Base-by-base conservation (phyloP, 1,284 basidiomycete genomes). In the Irpex sp. region DNA sequence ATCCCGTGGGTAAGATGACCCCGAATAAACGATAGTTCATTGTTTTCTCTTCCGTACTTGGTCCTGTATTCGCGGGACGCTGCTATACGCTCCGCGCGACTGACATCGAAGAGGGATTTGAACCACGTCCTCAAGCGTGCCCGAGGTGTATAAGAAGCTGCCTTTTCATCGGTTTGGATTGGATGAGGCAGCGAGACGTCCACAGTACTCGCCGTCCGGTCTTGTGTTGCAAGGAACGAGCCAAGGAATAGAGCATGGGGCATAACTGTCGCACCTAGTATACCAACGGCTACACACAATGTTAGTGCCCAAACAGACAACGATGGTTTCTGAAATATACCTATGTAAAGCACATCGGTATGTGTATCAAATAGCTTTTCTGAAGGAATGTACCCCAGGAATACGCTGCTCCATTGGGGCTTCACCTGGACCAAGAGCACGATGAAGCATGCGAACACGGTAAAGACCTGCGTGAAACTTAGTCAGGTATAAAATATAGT, bases 181-280 rank as follows among this genome's bases (percentile, higher is more conserved):
- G 71, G 70, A 31, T 59, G 17, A 5, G 70, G 71, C 11, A 71
- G 67, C 7, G 57, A 26, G 26, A 26, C 26, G 26, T 26, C 26
- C 26, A 26, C 26, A 26, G 26, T 26, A 9, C 2, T 54, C 59
- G 2, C 8, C 19, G 4, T 58, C 65, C 63, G 13, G 67, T 60
- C 31, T 70, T 64, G 33, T 36, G 90, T 93, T 2, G 92, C 90
- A 13, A 96, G 83, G 59, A 89, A 87, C 5, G 92, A 94, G 7
- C 95, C 95, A 2, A 97, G 80, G 78, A 94, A 96, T 31, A 98
- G 81, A 35, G 90, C 89, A 72, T 98, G 96, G 0, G 95, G 95
- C 95, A 88, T 94, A 49, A 93, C 86, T 0, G 92, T 94, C 1
- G 92, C 91, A n/a, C 92, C 92, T 5, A 93, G 70, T 58, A 94